These are phyloP conservation scores for Colletotrichum karsti DNA, from an alignment of 2,329 filamentous ascomycete genomes.

Conservation along the genomic window DNA sequence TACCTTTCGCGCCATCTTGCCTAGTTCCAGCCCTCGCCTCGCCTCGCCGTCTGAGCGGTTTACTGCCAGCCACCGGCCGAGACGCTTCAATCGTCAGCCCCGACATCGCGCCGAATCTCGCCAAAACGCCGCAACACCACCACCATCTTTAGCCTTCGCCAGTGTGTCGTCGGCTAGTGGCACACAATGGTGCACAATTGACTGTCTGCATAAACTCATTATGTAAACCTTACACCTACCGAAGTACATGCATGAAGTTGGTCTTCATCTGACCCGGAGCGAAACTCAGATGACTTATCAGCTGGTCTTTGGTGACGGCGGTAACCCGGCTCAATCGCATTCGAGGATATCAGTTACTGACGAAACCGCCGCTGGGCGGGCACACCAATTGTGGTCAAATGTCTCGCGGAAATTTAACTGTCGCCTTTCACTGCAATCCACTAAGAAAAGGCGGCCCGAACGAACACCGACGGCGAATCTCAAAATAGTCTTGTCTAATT, in stretches of 20 bases:
- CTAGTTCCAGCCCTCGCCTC: constrained; percentile 1
- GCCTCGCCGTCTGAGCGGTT: constrained; percentile 14
- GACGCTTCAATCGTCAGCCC: constrained; percentile 10
- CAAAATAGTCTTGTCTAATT: neutral
- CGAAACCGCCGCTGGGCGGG: neutral
- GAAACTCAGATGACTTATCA: constrained; percentile 15
- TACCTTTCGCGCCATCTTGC: neutral
- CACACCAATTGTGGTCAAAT: neutral
- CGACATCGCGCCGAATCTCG: constrained; percentile 28
- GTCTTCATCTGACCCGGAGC: constrained; percentile 23
- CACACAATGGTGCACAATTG: too few species aligned
- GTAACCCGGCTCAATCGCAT: constrained; percentile 6
- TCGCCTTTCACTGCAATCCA: neutral
- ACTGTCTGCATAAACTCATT: too few species aligned
- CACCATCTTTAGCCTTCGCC: constrained; percentile 13
- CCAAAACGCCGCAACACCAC: constrained; percentile 14
- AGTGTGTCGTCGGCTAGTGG: too few species aligned
- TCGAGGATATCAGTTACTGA: neutral
- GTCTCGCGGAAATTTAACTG: neutral
- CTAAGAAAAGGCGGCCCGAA: neutral
- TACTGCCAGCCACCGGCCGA: neutral
- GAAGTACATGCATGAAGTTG: constrained; percentile 10
- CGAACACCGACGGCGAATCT: neutral
- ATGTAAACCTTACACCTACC: constrained; percentile 9
- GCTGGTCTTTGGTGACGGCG: constrained; percentile 13